Base-by-base conservation (phyloP, 805 yeast genomes). In the Candida caryicola region DNA sequence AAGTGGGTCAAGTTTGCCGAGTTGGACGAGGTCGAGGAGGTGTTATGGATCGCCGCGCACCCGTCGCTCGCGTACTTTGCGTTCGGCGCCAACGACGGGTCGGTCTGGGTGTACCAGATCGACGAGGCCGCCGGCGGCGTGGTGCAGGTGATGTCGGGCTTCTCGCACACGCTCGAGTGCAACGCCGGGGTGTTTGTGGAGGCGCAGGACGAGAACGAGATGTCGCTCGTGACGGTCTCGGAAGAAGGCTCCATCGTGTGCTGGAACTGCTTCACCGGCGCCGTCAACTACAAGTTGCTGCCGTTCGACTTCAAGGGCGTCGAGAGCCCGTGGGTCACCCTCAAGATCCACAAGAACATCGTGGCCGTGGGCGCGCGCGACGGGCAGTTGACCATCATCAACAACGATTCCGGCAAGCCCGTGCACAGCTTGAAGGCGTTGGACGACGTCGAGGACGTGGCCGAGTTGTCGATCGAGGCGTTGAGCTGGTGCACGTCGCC, bases 21-120 rank as follows among this genome's bases (percentile, higher is more conserved):
- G 43, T 66, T 88, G 41, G 89, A 85, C 54, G 96, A 90, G 60
- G 89, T 85, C 31, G 95, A 86, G 51, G 99, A 93, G 66, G 77
- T 93, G 6, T 79, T 81, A 31, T 89, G 95, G 95, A 71, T 91
- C 36, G 62, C 73, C 21, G 73, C 79, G 36, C 99, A 93, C 64
- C 96, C 96, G 18, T 68, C 69, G 15, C 82, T 81, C 55, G 75
- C 81, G 17, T 75, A 86, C 33, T 87, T 91, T 68, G 97, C 98
- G 10, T 87, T 86, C 56, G 97, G 98, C 45, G 91, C 88, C 16
- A 69, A 73, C 5, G 96, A 90, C 60, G 99, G 99, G 2, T 83
- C 95, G 0, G 95, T 90, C 3, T 91, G 96, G 95, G 87, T 83
- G 18, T 93, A 89, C 57, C 86, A 82, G 54, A 73, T 90, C 29